Evolutionary conservation across 148 eudicot species (phyloP).

Genomic region (Heliosperma pusillum): DNA sequence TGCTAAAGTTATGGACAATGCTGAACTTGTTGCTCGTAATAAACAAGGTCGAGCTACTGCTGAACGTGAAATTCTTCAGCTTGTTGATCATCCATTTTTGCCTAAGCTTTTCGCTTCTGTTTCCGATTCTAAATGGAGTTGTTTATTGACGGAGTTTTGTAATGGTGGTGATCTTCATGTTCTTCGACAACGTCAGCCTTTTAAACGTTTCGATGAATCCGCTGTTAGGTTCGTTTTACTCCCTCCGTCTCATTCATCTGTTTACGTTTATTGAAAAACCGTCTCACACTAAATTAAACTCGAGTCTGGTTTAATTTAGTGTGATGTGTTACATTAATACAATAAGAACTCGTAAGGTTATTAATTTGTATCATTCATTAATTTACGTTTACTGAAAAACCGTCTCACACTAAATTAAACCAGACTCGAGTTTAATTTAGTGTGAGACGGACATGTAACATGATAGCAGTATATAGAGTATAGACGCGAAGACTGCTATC

Average conservation of each 20-base stretch:
- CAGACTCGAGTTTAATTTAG: too few relatives aligned
- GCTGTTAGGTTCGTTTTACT: slow-evolving; percentile 68
- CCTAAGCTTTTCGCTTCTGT: slow-evolving; percentile 63
- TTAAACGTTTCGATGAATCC: slow-evolving; percentile 68
- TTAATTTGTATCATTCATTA: too few relatives aligned
- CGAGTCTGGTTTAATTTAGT: too few relatives aligned
- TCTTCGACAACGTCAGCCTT: slow-evolving; percentile 83
- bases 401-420: too few relatives aligned
- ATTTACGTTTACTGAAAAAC: too few relatives aligned
- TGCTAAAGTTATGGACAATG: slow-evolving; percentile 84
- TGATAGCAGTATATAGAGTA: too few relatives aligned
- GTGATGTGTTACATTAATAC: too few relatives aligned
- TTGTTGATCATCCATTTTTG: slow-evolving; percentile 82
- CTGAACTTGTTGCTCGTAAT: slow-evolving; percentile 59
- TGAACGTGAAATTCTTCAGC: slow-evolving; percentile 64
- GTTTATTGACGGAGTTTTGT: slow-evolving; percentile 85
- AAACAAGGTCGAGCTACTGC: slow-evolving; percentile 71
- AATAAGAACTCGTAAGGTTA: too few relatives aligned
- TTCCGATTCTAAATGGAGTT: slow-evolving; percentile 69
- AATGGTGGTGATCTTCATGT: slow-evolving; percentile 97
- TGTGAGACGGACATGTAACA: too few relatives aligned
- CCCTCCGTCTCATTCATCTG: neutral
- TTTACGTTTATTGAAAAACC: too few relatives aligned
- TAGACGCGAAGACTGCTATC: too few relatives aligned
- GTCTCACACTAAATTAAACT: too few relatives aligned